A percentile compares a stretch with the other conserved stretches of the same genome.
These are phyloP conservation scores for Ceratocystis alfenasii DNA, from an alignment of 2,329 filamentous ascomycete species.

Conservation along the genomic window DNA sequence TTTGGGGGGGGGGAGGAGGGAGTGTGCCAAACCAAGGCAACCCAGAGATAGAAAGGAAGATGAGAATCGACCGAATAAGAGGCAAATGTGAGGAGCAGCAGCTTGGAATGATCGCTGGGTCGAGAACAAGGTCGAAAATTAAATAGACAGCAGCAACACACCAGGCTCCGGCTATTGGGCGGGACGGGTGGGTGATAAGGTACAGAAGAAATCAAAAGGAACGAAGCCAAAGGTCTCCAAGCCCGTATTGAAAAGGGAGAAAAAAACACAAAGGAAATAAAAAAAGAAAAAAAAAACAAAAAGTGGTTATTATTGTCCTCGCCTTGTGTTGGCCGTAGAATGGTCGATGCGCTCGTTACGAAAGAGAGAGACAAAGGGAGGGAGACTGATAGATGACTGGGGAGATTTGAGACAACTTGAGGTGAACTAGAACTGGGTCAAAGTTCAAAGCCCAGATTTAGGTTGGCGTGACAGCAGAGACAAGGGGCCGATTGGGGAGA, in stretches of 20 bases:
- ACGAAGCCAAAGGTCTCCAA: not conserved
- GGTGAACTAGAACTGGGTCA: not conserved
- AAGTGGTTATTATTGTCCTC: no score
- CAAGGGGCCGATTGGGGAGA: not conserved
- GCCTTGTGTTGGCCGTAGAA: not conserved
- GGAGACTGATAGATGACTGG: not conserved
- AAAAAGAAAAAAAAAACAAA: not conserved
- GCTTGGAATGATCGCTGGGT: not conserved
- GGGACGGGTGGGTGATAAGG: not conserved
- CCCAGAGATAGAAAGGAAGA: not conserved
- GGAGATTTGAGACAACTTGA: slow-evolving; percentile 1
- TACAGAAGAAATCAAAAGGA: not conserved
- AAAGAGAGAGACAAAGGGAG: not conserved
- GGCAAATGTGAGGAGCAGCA: no score
- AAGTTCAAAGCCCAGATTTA: slow-evolving; percentile 8
- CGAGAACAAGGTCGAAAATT: slow-evolving; percentile 6
- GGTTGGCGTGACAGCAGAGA: slow-evolving; percentile 9
- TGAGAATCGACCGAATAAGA: not conserved
- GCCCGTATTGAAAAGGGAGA: not conserved
- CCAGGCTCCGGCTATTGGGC: not conserved
- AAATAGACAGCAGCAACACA: not conserved
- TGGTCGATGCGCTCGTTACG: slow-evolving; percentile 5
- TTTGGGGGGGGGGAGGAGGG: not conserved
- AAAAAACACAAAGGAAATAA: not conserved
- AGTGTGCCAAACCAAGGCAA: not conserved